Conservation (phyloP, 2,329 filamentous ascomycete genomes). For the Nemania sp. region DNA sequence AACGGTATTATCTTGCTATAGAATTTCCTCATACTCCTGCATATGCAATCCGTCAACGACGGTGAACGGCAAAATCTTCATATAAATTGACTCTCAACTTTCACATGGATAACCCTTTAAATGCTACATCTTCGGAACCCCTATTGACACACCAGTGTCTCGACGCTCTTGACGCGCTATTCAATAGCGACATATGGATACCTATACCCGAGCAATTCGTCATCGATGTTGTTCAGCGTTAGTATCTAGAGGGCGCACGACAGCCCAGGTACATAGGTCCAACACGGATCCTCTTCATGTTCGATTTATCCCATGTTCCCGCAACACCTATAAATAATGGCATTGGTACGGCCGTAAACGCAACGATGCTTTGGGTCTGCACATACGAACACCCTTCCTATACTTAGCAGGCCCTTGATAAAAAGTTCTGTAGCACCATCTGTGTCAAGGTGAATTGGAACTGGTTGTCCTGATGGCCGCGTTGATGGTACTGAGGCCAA, state of each 20-base stretch:
- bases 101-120: neutral
- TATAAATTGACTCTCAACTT: constrained; percentile 21
- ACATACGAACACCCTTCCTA: constrained; percentile 18
- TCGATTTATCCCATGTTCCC: constrained; percentile 12
- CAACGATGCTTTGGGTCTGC: constrained; percentile 16
- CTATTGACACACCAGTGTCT: constrained; percentile 16
- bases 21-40: constrained; percentile 10
- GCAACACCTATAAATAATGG: neutral
- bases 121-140: constrained; percentile 20
- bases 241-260: neutral
- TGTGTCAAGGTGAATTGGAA: constrained; percentile 25
- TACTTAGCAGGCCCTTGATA: constrained; percentile 1
- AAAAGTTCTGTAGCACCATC: constrained; percentile 15
- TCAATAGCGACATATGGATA: constrained; percentile 15
- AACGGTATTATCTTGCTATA: neutral
- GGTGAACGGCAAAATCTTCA: constrained; percentile 10
- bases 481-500: constrained; percentile 11
- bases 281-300: constrained; percentile 22
- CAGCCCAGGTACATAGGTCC: constrained; percentile 4
- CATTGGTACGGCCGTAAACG: constrained; percentile 7
- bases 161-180: constrained; percentile 6
- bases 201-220: constrained; percentile 19
- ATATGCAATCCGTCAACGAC: constrained; percentile 9
- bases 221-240: constrained; percentile 9
- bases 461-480: constrained; percentile 16